Evolutionary conservation across 257 asterid genomes (phyloP).

Genomic region (Fraxinus quadrangulata): DNA sequence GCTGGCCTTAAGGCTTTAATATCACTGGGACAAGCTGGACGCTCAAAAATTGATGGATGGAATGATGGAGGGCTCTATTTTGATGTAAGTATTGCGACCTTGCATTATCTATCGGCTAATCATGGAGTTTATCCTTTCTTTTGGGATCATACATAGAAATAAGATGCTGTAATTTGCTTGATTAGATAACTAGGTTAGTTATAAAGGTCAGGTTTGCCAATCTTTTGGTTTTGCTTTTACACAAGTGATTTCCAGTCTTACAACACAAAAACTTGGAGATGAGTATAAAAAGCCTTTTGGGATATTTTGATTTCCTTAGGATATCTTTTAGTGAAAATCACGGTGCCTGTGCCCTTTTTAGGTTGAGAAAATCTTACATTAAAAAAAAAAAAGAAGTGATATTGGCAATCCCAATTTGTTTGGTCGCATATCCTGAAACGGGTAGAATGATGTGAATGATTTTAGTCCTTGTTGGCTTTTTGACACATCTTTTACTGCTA

Average conservation of each 20-base stretch:
- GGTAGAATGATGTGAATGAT: background rate
- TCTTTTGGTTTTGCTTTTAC: background rate
- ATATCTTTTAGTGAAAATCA: background rate
- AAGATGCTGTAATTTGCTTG: background rate
- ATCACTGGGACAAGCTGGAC: slow-evolving; percentile 77
- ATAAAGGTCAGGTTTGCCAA: background rate
- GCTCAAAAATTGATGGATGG: slow-evolving; percentile 97
- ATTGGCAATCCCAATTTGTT: background rate
- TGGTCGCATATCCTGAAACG: background rate
- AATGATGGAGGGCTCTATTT: slow-evolving; percentile 80
- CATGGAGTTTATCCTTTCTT: slow-evolving; percentile 1
- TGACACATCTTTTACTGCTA: background rate
- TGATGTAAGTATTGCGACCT: slow-evolving; percentile 54
- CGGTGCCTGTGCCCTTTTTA: background rate
- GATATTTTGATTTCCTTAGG: background rate
- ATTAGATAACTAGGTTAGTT: background rate
- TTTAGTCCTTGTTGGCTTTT: background rate
- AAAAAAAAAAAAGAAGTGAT: background rate
- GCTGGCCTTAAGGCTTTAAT: slow-evolving; percentile 80
- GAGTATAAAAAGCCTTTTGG: too few species aligned
- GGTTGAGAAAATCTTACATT: background rate
- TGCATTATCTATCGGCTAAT: slow-evolving; percentile 13
- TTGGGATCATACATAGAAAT: background rate
- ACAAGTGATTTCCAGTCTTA: background rate
- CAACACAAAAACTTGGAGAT: background rate